These are phyloP conservation scores for Dictyostelium discoideum DNA, from an alignment of 78 protist species.

Conservation along the genomic window DNA sequence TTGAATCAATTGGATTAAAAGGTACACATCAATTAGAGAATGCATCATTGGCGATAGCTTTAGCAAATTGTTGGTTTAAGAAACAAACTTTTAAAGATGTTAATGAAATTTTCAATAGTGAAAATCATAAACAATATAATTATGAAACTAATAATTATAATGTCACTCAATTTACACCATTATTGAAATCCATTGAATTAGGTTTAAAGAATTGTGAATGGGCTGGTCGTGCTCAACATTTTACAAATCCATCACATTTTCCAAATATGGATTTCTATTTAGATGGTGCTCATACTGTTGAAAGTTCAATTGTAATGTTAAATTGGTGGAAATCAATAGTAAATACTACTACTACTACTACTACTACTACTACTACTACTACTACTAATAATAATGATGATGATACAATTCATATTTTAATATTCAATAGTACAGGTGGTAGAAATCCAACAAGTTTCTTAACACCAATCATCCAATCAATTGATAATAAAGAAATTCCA, in stretches of 20 bases:
- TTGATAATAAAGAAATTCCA: slow-evolving; percentile 9
- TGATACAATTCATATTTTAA: slow-evolving; percentile 27
- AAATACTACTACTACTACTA: not conserved
- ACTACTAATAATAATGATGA: no score
- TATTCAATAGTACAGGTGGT: slow-evolving; percentile 83
- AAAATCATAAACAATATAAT: not conserved
- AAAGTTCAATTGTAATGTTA: slow-evolving; percentile 73
- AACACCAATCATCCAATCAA: slow-evolving; percentile 30
- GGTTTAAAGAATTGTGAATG: slow-evolving; percentile 70
- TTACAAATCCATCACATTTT: not conserved
- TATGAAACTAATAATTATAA: slow-evolving; percentile 14
- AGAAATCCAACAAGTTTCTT: slow-evolving; percentile 76
- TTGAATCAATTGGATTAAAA: slow-evolving; percentile 48
- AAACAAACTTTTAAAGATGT: not conserved
- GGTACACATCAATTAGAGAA: slow-evolving; percentile 90
- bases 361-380: no score
- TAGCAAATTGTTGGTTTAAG: slow-evolving; percentile 41
- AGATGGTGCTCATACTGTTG: slow-evolving; percentile 95
- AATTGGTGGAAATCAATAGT: slow-evolving; percentile 85
- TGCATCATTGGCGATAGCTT: slow-evolving; percentile 86
- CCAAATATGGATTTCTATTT: slow-evolving; percentile 65
- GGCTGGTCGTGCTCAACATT: slow-evolving; percentile 88
- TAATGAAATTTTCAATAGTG: not conserved
- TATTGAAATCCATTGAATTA: not conserved
- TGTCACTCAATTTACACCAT: slow-evolving; percentile 5